phyloP scores from a whole-genome alignment of 2,329 filamentous ascomycete species.

The Helminthosporium solani region DNA sequence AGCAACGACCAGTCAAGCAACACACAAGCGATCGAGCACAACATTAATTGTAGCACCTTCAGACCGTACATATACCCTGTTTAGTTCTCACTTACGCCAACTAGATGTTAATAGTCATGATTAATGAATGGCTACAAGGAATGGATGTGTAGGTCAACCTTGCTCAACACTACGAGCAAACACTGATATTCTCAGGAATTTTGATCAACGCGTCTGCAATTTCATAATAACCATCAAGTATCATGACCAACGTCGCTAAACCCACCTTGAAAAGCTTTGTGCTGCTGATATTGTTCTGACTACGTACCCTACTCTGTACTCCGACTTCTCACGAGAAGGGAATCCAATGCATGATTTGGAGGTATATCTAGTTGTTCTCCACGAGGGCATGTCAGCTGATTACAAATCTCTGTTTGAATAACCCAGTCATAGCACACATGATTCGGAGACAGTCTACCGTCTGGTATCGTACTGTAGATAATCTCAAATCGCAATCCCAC shows the following conservation, averaged over 20 bases:
- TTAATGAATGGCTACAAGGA: slow-evolving; percentile 35
- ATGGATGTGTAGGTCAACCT: slow-evolving; percentile 12
- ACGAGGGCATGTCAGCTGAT: slow-evolving; percentile 22
- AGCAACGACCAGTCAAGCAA: not conserved
- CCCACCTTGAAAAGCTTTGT: slow-evolving; percentile 8
- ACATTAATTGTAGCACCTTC: slow-evolving; percentile 35
- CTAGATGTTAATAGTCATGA: slow-evolving; percentile 34
- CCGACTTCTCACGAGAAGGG: slow-evolving; percentile 11
- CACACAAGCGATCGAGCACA: slow-evolving; percentile 16
- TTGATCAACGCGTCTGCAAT: slow-evolving; percentile 9
- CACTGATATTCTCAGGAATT: slow-evolving; percentile 20
- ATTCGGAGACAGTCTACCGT: slow-evolving; percentile 53
- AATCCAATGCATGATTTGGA: slow-evolving; percentile 18
- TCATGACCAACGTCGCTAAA: slow-evolving; percentile 22
- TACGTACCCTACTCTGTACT: slow-evolving; percentile 32
- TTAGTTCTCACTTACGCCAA: slow-evolving; percentile 35
- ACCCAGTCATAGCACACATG: slow-evolving; percentile 45
- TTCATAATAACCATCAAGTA: slow-evolving; percentile 23
- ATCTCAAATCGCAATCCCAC: slow-evolving; percentile 45
- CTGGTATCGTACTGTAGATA: slow-evolving; percentile 46
- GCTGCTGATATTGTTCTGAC: slow-evolving; percentile 32
- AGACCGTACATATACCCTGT: slow-evolving; percentile 14
- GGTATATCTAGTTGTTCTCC: slow-evolving; percentile 34
- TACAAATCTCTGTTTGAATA: not conserved
- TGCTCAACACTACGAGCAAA: not conserved